Percentiles rank a stretch among this genome's conserved stretches.
phyloP scores from a whole-genome alignment of 2,329 filamentous ascomycete genomes.

The Epichloe uncinata region DNA sequence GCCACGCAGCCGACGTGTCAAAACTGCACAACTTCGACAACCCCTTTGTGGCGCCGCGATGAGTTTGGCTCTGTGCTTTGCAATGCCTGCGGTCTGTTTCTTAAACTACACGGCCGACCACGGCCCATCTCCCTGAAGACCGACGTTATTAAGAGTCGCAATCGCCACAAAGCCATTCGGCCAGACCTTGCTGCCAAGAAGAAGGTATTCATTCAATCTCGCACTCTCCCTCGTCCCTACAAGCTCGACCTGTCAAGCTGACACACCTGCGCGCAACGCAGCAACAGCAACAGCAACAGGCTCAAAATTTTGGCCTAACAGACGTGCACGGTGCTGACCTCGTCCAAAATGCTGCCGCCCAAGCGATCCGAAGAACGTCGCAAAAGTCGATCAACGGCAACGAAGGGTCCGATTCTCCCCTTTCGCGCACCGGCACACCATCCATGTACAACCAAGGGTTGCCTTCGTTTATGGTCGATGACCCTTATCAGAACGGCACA shows the following conservation, averaged over 20 bases:
- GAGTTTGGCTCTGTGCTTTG: slow-evolving; percentile 91
- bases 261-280: slow-evolving; percentile 6
- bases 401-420: slow-evolving; percentile 63
- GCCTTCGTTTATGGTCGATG: slow-evolving; percentile 65
- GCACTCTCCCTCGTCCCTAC: background rate
- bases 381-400: slow-evolving; percentile 61
- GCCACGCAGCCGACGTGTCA: slow-evolving; percentile 80
- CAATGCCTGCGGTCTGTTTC: slow-evolving; percentile 94
- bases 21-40: slow-evolving; percentile 92
- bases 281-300: slow-evolving; percentile 27
- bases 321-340: slow-evolving; percentile 47
- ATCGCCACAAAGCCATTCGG: slow-evolving; percentile 81
- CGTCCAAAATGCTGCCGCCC: slow-evolving; percentile 36
- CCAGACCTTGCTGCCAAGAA: slow-evolving; percentile 69
- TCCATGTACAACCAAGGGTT: slow-evolving; percentile 62
- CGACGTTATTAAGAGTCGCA: slow-evolving; percentile 98
- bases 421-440: slow-evolving; percentile 69
- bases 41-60: slow-evolving; percentile 93
- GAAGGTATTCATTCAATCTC: slow-evolving; percentile 47
- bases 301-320: slow-evolving; percentile 24
- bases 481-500: slow-evolving; percentile 45
- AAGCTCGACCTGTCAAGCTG: background rate
- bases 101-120: slow-evolving; percentile 89
- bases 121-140: slow-evolving; percentile 95
- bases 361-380: slow-evolving; percentile 44